These are phyloP conservation scores for Monsonia emarginata DNA, from an alignment of 441 rosid species.

Conservation along the genomic window DNA sequence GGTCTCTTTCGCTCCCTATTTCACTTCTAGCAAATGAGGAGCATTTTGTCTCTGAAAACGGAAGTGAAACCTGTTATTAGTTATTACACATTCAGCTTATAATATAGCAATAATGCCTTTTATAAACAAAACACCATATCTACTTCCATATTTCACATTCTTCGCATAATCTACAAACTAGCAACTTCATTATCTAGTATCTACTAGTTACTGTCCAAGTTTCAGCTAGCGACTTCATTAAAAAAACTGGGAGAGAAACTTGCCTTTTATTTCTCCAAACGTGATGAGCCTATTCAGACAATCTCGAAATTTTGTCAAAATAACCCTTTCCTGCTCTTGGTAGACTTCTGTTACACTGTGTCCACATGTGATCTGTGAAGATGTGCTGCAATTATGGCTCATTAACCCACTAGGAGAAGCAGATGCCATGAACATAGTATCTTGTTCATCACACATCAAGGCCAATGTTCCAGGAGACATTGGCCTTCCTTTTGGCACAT, in stretches of 20 bases:
- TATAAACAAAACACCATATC: too few species aligned
- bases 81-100: too few species aligned
- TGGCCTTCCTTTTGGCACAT: slow-evolving; percentile 56
- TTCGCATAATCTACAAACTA: too few species aligned
- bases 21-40: slow-evolving; percentile 57
- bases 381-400: slow-evolving; percentile 39
- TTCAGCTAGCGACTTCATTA: neutral
- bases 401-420: slow-evolving; percentile 50
- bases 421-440: slow-evolving; percentile 49
- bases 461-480: slow-evolving; percentile 96
- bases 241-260: slow-evolving; percentile 19
- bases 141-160: too few species aligned
- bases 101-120: too few species aligned
- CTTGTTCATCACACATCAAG: slow-evolving; percentile 92
- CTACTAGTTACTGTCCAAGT: neutral
- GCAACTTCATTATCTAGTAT: too few species aligned
- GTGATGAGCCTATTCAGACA: slow-evolving; percentile 81
- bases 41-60: slow-evolving; percentile 47
- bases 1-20: slow-evolving; percentile 32
- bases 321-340: slow-evolving; percentile 73
- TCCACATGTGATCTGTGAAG: slow-evolving; percentile 45
- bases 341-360: slow-evolving; percentile 54
- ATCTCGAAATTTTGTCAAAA: slow-evolving; percentile 70
- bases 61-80: slow-evolving; percentile 13
- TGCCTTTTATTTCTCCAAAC: slow-evolving; percentile 79